Percentiles rank a stretch among this genome's conserved stretches.
Conservation (phyloP, 1,139 yeast genomes). For the Taphrina wiesneri region DNA sequence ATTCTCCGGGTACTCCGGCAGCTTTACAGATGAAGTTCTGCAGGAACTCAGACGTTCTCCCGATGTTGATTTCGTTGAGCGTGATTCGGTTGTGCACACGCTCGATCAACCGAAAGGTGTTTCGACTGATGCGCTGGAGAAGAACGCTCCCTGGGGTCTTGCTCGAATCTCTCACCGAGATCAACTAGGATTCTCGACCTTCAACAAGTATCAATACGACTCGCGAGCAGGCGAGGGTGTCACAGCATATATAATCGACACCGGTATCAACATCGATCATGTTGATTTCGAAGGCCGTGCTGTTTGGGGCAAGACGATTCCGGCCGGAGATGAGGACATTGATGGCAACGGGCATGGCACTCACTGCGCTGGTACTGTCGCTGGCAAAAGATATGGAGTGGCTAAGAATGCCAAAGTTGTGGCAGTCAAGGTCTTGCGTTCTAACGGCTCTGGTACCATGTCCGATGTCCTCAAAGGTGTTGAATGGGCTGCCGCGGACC, state of each 20-base stretch:
- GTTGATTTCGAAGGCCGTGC: slow-evolving; percentile 91
- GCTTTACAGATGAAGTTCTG: slow-evolving; percentile 57
- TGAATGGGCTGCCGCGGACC: slow-evolving; percentile 50
- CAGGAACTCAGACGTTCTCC: slow-evolving; percentile 71
- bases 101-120: slow-evolving; percentile 41
- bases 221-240: slow-evolving; percentile 88
- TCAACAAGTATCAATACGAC: slow-evolving; percentile 84
- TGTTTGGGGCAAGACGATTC: slow-evolving; percentile 87
- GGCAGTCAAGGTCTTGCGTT: slow-evolving; percentile 58
- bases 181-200: slow-evolving; percentile 69
- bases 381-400: slow-evolving; percentile 61
- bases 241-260: slow-evolving; percentile 83
- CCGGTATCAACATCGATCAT: slow-evolving; percentile 82
- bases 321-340: slow-evolving; percentile 72
- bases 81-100: slow-evolving; percentile 73
- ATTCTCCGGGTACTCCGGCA: slow-evolving; percentile 48
- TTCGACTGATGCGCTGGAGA: slow-evolving; percentile 30
- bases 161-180: slow-evolving; percentile 92
- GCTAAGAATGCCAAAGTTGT: slow-evolving; percentile 64
- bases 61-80: slow-evolving; percentile 74
- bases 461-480: slow-evolving; percentile 55
- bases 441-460: slow-evolving; percentile 55
- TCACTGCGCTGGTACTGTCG: slow-evolving; percentile 62
- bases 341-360: slow-evolving; percentile 95
- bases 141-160: slow-evolving; percentile 93